Evolutionary conservation across 2,329 filamentous ascomycete species (phyloP).

Genomic region (Aureobasidium leucospermi): DNA sequence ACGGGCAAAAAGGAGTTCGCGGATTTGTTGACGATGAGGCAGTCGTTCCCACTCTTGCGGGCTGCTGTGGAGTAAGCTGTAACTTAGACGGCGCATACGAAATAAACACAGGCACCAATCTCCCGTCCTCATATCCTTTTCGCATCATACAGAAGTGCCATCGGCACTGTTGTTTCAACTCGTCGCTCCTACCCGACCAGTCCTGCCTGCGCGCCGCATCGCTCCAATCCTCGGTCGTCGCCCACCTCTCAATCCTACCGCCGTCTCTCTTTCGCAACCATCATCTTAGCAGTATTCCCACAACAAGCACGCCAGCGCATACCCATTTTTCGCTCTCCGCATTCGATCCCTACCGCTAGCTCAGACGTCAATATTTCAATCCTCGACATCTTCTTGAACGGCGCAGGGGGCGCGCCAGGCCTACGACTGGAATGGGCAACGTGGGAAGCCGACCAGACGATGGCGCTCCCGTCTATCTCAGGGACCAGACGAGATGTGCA

Average conservation of each 20-base stretch:
- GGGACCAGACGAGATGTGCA: constrained; percentile 87
- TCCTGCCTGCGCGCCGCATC: no score
- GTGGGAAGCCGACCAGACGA: constrained; percentile 86
- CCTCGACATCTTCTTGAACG: background rate
- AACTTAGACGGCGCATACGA: no score
- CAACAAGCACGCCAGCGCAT: background rate
- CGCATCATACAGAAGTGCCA: no score
- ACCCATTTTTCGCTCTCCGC: background rate
- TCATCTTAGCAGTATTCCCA: background rate
- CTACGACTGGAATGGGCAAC: constrained; percentile 64
- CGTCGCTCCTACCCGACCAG: no score
- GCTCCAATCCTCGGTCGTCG: no score
- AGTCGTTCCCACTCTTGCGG: no score
- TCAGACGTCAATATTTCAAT: background rate
- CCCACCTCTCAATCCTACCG: background rate
- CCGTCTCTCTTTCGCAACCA: background rate
- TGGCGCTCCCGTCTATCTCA: constrained; percentile 69
- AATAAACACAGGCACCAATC: no score
- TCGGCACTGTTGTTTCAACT: no score
- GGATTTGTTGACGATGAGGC: background rate
- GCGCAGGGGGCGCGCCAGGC: constrained; percentile 5
- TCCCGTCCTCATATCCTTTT: no score
- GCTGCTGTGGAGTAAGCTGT: no score
- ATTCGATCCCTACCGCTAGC: background rate
- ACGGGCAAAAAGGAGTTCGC: background rate